Conservation (phyloP, 2,329 filamentous ascomycete species). For the Colletotrichum magnum region DNA sequence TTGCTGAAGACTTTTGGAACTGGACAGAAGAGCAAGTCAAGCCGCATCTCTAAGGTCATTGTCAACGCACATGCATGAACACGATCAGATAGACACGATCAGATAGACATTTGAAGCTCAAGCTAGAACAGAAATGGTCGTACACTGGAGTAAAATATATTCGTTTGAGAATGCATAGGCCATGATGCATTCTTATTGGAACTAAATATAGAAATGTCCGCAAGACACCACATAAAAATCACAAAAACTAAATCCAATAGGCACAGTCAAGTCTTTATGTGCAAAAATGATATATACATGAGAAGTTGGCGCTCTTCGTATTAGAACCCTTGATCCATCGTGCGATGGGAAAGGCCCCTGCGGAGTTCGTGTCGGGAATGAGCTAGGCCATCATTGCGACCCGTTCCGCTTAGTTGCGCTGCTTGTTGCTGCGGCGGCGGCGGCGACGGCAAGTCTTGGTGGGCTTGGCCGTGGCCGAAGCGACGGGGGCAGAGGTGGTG, state of each 20-base stretch:
- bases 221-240: too few relatives aligned
- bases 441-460: constrained; percentile 34
- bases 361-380: neutral
- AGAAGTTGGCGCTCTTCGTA: constrained; percentile 21
- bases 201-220: too few relatives aligned
- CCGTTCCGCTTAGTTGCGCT: constrained; percentile 25
- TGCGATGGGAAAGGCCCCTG: neutral
- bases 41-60: neutral
- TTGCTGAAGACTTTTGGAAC: constrained; percentile 55
- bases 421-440: constrained; percentile 35
- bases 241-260: constrained; percentile 24
- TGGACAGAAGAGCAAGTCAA: constrained; percentile 58
- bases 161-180: neutral
- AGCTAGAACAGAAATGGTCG: neutral
- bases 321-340: neutral
- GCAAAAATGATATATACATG: constrained; percentile 37
- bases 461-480: constrained; percentile 28
- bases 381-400: neutral
- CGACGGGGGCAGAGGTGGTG: constrained; percentile 26
- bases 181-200: too few relatives aligned
- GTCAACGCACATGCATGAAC: too few relatives aligned
- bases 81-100: neutral
- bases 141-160: constrained; percentile 32
- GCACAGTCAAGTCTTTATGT: constrained; percentile 30
- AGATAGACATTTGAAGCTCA: neutral